These are phyloP conservation scores for Streptanthus diversifolius DNA, from an alignment of 345 rosid genomes.

Conservation along the genomic window DNA sequence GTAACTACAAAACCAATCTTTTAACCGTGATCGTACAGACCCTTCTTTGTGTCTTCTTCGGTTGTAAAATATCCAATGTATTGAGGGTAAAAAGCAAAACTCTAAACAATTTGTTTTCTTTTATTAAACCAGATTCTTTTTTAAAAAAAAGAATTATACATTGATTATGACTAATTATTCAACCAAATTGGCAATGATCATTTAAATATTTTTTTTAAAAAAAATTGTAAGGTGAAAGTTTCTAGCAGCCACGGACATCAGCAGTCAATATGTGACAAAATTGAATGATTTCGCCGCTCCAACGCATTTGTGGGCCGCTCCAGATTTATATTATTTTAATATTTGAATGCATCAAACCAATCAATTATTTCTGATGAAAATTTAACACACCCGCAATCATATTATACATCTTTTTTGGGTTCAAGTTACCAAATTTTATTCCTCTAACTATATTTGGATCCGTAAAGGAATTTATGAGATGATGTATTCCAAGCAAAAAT, in stretches of 20 bases:
- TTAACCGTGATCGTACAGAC: constrained; percentile 9
- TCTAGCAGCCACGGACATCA: constrained; percentile 11
- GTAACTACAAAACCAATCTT: constrained; percentile 1
- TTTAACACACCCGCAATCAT: background rate
- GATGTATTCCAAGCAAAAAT: background rate
- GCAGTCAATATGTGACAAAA: constrained; percentile 27
- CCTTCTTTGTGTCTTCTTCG: background rate
- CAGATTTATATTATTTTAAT: background rate
- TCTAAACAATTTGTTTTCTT: background rate
- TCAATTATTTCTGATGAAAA: background rate
- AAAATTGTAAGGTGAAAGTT: constrained; percentile 1
- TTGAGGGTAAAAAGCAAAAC: background rate
- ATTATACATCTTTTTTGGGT: background rate
- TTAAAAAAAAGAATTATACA: too few relatives aligned
- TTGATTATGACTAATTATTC: background rate
- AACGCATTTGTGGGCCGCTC: constrained; percentile 16
- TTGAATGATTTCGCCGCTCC: constrained; percentile 36
- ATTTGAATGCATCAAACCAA: constrained; percentile 6
- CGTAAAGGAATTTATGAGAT: background rate
- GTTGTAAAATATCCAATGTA: background rate
- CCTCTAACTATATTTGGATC: too few relatives aligned
- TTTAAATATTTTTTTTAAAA: background rate
- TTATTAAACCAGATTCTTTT: background rate
- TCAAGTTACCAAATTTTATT: too few relatives aligned
- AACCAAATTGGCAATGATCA: background rate